Base-by-base conservation (phyloP, 768 basidiomycete genomes). In the Dacryopinax spathularia region DNA sequence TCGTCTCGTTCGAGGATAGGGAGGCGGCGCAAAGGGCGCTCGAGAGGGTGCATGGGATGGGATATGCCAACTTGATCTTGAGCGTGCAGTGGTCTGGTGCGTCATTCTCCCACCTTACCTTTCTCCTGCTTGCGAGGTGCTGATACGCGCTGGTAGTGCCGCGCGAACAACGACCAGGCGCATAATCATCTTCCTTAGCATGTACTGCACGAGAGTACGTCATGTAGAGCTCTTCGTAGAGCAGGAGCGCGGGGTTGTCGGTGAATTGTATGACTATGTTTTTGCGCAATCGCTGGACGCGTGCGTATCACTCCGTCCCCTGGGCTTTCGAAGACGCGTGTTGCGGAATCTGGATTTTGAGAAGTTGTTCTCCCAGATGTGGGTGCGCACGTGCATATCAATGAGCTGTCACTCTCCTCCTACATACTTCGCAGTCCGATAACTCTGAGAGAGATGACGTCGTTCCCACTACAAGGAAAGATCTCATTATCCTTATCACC, bases 1-100 rank as follows among this genome's bases (percentile, higher is more conserved):
- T 98, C 69, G 94, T 99, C 63, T 91, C 88, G 73, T 99, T 96
- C 70, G 95, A 98, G 72, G 86, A 87, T 16, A 79, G 80, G 71
- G 78, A 81, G 12, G 77, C 79, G 62, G 96, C 91, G 20, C 89
- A 95, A 75, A 81, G 78, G 71, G 96, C 96, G 41, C 86, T 96
- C 78, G 85, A 89, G 70, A 95, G 92, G 75, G 85, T 93, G 68
- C 81, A 97, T 70, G 95, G 94, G 27, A 82, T 83, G 70, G 93
- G 91, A 72, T 97, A 95, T 70, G 91, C 94, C 73, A 94, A 90
- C 72, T 77, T 97, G 65, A 97, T 97, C 67, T 71, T 86, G 68
- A 83, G 77, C 66, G 80, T 84, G 60, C 80, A 82, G 68, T 86
- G 84, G 84, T 84, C 82, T 56, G 81, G 81, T 83, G 70, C 77